phyloP scores from a whole-genome alignment of 805 yeast species.

The Myxozyma melibiosi region DNA sequence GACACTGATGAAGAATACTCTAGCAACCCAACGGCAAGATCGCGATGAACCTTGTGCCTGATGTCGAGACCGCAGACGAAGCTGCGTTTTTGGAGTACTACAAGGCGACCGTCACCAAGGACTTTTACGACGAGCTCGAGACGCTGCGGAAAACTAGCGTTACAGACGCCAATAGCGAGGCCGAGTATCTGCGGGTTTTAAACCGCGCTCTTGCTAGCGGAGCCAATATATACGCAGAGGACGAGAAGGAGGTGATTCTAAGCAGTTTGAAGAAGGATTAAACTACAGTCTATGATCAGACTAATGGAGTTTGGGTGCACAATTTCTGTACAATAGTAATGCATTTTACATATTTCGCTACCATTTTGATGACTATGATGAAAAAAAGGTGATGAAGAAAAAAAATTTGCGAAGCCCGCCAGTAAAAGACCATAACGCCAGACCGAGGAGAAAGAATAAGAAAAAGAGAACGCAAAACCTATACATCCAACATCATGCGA shows the following conservation, averaged over 20 bases:
- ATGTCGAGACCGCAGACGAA: conserved; percentile 15
- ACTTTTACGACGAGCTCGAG: conserved; percentile 16
- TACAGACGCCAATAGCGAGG: background rate
- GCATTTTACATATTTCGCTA: too few relatives aligned
- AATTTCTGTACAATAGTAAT: background rate
- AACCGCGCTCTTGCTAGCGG: conserved; percentile 10
- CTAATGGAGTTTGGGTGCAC: background rate
- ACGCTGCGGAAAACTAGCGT: conserved; percentile 1
- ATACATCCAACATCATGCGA: background rate
- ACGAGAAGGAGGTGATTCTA: conserved; percentile 8
- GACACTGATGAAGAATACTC: too few relatives aligned
- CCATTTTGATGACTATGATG: too few relatives aligned
- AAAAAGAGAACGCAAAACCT: too few relatives aligned
- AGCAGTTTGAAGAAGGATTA: background rate
- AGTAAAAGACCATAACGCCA: too few relatives aligned
- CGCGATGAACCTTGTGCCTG: conserved; percentile 6
- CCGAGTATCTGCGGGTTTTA: background rate
- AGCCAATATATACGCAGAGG: conserved; percentile 13
- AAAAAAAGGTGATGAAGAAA: background rate
- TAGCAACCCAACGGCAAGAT: background rate
- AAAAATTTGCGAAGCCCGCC: background rate
- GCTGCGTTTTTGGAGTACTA: conserved; percentile 20
- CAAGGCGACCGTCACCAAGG: conserved; percentile 9
- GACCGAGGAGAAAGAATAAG: too few relatives aligned
- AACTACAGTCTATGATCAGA: too few relatives aligned